phyloP scores from a whole-genome alignment of 148 eudicot genomes.

The Rhododendron vialii region DNA sequence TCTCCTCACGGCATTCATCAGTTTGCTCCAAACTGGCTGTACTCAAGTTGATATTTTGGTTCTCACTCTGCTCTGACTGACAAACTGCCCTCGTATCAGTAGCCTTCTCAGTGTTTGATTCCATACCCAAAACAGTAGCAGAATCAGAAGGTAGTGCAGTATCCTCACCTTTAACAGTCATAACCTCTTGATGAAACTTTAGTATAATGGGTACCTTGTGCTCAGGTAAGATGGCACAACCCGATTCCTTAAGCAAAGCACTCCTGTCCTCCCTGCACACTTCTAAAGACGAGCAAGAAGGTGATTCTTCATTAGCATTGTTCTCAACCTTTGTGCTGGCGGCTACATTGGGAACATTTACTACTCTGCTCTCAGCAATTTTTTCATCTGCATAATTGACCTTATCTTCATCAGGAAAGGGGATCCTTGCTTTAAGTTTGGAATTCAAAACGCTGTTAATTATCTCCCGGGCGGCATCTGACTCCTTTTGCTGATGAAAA shows the following conservation, averaged over 20 bases:
- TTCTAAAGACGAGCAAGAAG: conserved; percentile 21
- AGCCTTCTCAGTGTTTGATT: conserved; percentile 9
- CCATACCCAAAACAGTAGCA: conserved; percentile 9
- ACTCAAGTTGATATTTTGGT: conserved; percentile 1
- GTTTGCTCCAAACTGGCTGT: conserved; percentile 2
- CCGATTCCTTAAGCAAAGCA: conserved; percentile 8
- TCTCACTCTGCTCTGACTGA: conserved; percentile 10
- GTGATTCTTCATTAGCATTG: conserved; percentile 19
- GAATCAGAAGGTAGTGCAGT: conserved; percentile 7
- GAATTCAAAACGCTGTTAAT: background rate
- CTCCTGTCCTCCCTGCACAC: conserved; percentile 14
- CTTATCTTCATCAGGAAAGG: conserved; percentile 5
- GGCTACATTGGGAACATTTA: conserved; percentile 8
- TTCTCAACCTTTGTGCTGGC: conserved; percentile 15
- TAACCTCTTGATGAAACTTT: conserved; percentile 5
- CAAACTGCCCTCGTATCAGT: conserved; percentile 3
- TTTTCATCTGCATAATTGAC: background rate
- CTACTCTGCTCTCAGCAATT: conserved; percentile 4
- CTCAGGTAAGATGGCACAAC: conserved; percentile 6
- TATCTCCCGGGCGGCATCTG: background rate
- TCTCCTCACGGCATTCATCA: background rate
- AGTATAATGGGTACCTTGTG: background rate
- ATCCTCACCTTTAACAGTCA: conserved; percentile 9
- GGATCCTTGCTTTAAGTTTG: conserved; percentile 1
- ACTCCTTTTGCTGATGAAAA: conserved; percentile 10